Percentiles rank a stretch among this genome's conserved stretches.
Conservation (phyloP, 2,329 filamentous ascomycete species). For the Fusarium anthophilum region DNA sequence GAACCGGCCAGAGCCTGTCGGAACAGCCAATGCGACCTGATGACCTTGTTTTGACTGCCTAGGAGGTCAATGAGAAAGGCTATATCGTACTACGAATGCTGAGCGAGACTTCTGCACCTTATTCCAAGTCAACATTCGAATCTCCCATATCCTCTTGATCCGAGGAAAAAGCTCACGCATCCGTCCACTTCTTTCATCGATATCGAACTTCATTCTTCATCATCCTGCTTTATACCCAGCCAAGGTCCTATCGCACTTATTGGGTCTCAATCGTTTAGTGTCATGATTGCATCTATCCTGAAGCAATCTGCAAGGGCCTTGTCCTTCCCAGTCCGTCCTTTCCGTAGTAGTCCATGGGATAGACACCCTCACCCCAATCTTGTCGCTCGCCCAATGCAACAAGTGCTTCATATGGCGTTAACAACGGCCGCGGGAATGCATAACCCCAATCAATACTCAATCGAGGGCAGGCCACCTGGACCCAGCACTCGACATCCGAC, state of each 20-base stretch:
- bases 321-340: slow-evolving; percentile 90
- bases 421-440: slow-evolving; percentile 85
- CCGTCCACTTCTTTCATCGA: not conserved
- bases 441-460: slow-evolving; percentile 99
- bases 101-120: not conserved
- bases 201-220: not conserved
- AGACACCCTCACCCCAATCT: slow-evolving; percentile 79
- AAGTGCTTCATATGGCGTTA: slow-evolving; percentile 95
- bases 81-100: not conserved
- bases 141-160: not conserved
- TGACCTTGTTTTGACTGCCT: not conserved
- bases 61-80: not conserved
- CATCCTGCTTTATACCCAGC: not conserved
- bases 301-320: slow-evolving; percentile 55
- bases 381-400: slow-evolving; percentile 84
- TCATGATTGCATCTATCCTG: slow-evolving; percentile 20
- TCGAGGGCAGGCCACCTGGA: slow-evolving; percentile 96
- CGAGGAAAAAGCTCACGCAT: not conserved
- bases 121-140: not conserved
- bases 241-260: not conserved
- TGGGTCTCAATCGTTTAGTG: slow-evolving; percentile 3
- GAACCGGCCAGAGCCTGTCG: slow-evolving; percentile 84
- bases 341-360: slow-evolving; percentile 99
- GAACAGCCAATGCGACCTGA: slow-evolving; percentile 52
- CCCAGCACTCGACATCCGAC: slow-evolving; percentile 95